Base-by-base conservation (phyloP, 495 filamentous ascomycete genomes). In the Venustampulla echinocandica region DNA sequence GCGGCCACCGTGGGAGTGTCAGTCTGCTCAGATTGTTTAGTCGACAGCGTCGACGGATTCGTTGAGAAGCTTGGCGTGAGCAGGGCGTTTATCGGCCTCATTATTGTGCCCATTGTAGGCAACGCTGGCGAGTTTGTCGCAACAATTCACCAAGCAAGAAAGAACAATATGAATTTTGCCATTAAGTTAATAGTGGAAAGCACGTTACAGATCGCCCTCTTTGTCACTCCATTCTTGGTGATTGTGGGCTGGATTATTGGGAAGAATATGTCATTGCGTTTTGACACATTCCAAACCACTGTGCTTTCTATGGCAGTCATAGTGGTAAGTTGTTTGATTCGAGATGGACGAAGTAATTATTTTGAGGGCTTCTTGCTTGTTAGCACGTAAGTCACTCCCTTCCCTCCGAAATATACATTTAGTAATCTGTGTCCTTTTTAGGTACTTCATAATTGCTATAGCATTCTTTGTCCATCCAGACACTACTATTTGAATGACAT, bases 91-190 rank as follows among this genome's bases (percentile, higher is more conserved):
- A 84, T 93, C 57, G 87, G 87, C 44, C 67, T 95, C 6, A 92
- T 95, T 59, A 79, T 93, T 46, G 65, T 93, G 0, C 87, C 88
- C n/a, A 88, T 95, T 50, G 85, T 95, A 7, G 85, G 87, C 43
- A 95, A 94, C 54, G 85, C 88, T 0, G 88, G 85, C 1, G 87
- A 93, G 67, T 85, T 90, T 68, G 81, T 90, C 6, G 90, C 85
- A 2, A 83, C 87, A 1, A 81, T 94, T 35, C 82, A 77, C 22
- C 84, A 90, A 10, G 86, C 88, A 3, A 73, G 77, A 56, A 94
- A 92, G 70, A 90, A 94, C 66, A 94, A 94, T 67, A 90, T 93
- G 84, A 85, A 95, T 68, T 69, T 93, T 18, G 82, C 88, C 0
- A 90, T 95, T 50, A 85, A 82, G 49, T 82, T 93, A 15, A 85